phyloP scores from a whole-genome alignment of 306 rosid genomes.

The Citrullus amarus region DNA sequence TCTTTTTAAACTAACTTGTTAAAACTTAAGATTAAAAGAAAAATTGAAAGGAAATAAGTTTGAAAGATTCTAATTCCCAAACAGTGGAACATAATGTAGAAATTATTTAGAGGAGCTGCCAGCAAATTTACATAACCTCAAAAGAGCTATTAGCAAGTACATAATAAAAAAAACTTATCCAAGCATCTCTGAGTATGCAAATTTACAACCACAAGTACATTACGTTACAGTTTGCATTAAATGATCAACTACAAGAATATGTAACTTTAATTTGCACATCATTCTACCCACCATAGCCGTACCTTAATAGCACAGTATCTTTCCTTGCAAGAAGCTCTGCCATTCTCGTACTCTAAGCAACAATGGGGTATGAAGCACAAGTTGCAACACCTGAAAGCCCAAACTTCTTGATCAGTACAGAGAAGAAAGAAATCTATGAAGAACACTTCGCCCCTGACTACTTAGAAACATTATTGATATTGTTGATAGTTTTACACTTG shows the following conservation, averaged over 20 bases:
- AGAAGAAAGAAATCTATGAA: neutral
- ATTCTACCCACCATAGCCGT: neutral
- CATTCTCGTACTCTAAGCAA: slow-evolving; percentile 24
- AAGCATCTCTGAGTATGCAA: neutral
- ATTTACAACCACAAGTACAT: neutral
- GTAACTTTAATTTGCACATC: neutral
- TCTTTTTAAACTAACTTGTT: no score
- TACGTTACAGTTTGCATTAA: neutral
- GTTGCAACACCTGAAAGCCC: slow-evolving; percentile 71
- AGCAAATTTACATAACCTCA: neutral
- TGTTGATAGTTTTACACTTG: neutral
- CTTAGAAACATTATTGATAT: neutral
- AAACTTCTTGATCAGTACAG: neutral
- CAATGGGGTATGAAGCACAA: slow-evolving; percentile 84
- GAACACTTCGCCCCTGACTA: no score
- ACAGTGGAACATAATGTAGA: neutral
- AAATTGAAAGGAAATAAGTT: neutral
- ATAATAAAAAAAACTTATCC: neutral
- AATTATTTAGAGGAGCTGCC: neutral
- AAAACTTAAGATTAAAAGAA: no score
- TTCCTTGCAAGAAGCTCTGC: neutral
- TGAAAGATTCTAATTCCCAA: neutral
- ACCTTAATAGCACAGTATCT: neutral
- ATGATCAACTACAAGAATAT: neutral
- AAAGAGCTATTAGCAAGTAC: neutral